Evolutionary conservation across 176 grass and related monocot genomes (phyloP).

Genomic region (Aegilops tauschii): DNA sequence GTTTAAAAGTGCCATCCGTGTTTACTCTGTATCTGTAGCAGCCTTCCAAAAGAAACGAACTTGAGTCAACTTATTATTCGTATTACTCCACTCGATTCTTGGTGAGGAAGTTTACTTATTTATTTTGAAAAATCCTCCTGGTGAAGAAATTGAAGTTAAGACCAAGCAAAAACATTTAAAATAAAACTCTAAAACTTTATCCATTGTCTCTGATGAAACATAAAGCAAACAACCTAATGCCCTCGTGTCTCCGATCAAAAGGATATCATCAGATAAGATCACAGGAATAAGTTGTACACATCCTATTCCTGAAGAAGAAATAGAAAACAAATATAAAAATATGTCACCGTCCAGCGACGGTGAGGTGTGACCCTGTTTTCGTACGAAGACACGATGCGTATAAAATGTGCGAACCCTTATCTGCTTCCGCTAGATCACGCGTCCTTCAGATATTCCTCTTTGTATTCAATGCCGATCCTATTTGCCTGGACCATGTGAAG

Average conservation of each 20-base stretch:
- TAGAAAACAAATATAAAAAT: not conserved
- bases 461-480: not conserved
- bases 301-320: not conserved
- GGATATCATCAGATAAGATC: not conserved
- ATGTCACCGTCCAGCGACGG: not conserved
- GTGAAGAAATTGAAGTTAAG: too few relatives aligned
- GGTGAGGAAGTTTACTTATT: too few relatives aligned
- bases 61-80: too few relatives aligned
- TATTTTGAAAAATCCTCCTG: too few relatives aligned
- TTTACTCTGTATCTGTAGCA: too few relatives aligned
- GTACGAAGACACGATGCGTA: not conserved
- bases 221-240: not conserved
- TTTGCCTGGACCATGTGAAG: not conserved
- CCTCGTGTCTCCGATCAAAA: not conserved
- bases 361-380: not conserved
- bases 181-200: too few relatives aligned
- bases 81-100: too few relatives aligned
- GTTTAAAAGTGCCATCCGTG: too few relatives aligned
- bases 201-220: not conserved
- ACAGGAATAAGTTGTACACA: not conserved
- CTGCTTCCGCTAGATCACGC: not conserved
- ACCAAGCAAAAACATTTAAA: too few relatives aligned
- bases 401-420: not conserved
- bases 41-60: too few relatives aligned
- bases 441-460: not conserved